These are phyloP conservation scores for Heritiera littoralis DNA, from an alignment of 345 rosid species.

Conservation along the genomic window DNA sequence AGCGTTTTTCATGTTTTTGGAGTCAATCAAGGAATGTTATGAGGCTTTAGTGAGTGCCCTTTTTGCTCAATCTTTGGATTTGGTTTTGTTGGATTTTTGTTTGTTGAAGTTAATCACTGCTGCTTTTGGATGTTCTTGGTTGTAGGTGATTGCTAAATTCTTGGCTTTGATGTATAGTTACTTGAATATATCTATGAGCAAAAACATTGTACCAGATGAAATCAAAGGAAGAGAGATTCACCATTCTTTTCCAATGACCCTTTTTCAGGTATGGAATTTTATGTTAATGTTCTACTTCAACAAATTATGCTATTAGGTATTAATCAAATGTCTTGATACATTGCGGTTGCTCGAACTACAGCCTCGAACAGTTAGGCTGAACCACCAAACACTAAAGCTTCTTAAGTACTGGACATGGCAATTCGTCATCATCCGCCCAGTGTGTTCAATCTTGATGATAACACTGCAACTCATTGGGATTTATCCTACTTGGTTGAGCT, in stretches of 20 bases:
- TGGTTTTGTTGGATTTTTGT: slow-evolving; percentile 16
- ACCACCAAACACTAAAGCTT: slow-evolving; percentile 69
- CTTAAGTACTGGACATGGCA: slow-evolving; percentile 98
- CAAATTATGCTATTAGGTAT: neutral
- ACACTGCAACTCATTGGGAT: slow-evolving; percentile 61
- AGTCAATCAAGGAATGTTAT: slow-evolving; percentile 87
- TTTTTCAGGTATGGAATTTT: slow-evolving; percentile 61
- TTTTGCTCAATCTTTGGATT: neutral
- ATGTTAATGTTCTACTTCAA: neutral
- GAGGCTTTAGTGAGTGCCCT: slow-evolving; percentile 77
- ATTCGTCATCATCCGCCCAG: slow-evolving; percentile 79
- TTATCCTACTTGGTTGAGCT: slow-evolving; percentile 92
- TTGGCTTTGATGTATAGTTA: slow-evolving; percentile 88
- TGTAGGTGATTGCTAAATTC: slow-evolving; percentile 93
- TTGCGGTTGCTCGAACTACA: slow-evolving; percentile 36
- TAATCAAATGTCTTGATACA: neutral
- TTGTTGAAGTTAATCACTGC: slow-evolving; percentile 4
- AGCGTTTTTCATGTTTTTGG: slow-evolving; percentile 74
- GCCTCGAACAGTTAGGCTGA: slow-evolving; percentile 75
- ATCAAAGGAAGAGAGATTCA: slow-evolving; percentile 90
- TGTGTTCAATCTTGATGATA: slow-evolving; percentile 86
- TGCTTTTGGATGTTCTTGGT: slow-evolving; percentile 14
- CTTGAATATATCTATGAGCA: slow-evolving; percentile 79
- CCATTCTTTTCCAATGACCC: slow-evolving; percentile 92
- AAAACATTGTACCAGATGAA: slow-evolving; percentile 68